Evolutionary conservation across 495 filamentous ascomycete species (phyloP).

Genomic region (Aspergillus mulundensis): DNA sequence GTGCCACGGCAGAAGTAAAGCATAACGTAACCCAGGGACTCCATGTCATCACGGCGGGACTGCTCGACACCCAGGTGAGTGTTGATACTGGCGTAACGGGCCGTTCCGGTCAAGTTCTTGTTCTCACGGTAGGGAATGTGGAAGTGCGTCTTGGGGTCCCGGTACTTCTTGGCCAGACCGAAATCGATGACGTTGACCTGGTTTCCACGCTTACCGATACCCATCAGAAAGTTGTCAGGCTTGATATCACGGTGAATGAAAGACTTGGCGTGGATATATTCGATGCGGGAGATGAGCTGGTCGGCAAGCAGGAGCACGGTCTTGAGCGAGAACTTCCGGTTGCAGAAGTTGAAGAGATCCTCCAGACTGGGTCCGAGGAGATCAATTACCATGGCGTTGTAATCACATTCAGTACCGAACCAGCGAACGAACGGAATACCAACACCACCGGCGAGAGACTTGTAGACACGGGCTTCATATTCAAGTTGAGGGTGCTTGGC

Average conservation of each 20-base stretch:
- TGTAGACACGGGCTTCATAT: conserved; percentile 99
- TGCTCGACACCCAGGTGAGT: conserved; percentile 98
- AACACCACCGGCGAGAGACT: conserved; percentile 96
- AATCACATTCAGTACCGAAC: conserved; percentile 99
- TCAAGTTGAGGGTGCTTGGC: conserved; percentile 99
- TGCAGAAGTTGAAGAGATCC: conserved; percentile 99
- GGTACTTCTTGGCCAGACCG: conserved; percentile 99
- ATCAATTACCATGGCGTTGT: conserved; percentile 99
- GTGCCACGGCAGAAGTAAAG: conserved; percentile 99
- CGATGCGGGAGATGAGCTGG: conserved; percentile 98
- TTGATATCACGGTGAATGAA: conserved; percentile 99
- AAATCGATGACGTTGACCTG: conserved; percentile 99
- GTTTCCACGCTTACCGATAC: conserved; percentile 99
- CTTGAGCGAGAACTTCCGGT: conserved; percentile 99
- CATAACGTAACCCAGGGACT: conserved; percentile 99
- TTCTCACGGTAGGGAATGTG: conserved; percentile 99
- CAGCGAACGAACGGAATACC: conserved; percentile 99
- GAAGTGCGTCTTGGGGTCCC: conserved; percentile 99
- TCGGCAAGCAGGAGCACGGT: conserved; percentile 98
- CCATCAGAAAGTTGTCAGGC: conserved; percentile 99
- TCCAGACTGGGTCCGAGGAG: conserved; percentile 96
- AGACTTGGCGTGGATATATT: conserved; percentile 99
- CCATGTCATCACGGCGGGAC: conserved; percentile 99
- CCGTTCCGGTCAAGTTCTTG: conserved; percentile 99
- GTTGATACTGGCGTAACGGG: conserved; percentile 99